Base-by-base conservation (phyloP, 805 yeast genomes). In the Saccharomycopsis olivae region DNA sequence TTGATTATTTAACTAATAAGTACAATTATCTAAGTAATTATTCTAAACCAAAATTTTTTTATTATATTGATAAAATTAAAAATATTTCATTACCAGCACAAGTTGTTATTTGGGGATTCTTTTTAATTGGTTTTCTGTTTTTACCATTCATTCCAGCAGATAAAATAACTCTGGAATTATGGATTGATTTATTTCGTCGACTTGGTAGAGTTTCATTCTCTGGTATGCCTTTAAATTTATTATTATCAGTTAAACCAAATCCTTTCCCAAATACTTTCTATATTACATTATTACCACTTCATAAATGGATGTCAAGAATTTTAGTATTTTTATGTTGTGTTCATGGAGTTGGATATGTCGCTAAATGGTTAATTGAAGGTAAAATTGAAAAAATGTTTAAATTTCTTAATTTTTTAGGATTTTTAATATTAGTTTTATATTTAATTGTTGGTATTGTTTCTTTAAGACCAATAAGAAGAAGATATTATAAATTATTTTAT, bases 281-380 rank as follows among this genome's bases (percentile, higher is more conserved):
- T 50, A 54, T 78, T 43, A 73, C 71, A 38, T 58, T 72, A 11
- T 51, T 82, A 10, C 63, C 63, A 15, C 49, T 81, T 6, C 94
- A 82, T 53, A 79, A 78, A 50, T 80, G 89, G 88, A 48, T 78
- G 1, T 76, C 87, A 3, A 60, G 89, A 43, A 29, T 75, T 2
- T 67, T 78, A 17, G 52, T 75, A 1, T 44, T 64, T 0, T 53
- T 68, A 24, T 66, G 68, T 0, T 32, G 66, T 0, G 35, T 67
- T 3, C 94, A 82, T 51, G 62, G 75, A 1, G 34, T 72, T 13
- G 77, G 75, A 1, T 82, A 63, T 51, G 25, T 69, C 3, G 52
- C 59, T 8, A 61, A 64, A 42, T 81, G 81, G 85, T 33, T 51
- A 2, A 23, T 51, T 0, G 62, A 60, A 4, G 64, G 65, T 1